A percentile compares a stretch with the other conserved stretches of the same genome.
These are phyloP conservation scores for Tolypocladium album DNA, from an alignment of 2,329 filamentous ascomycete genomes.

Conservation along the genomic window DNA sequence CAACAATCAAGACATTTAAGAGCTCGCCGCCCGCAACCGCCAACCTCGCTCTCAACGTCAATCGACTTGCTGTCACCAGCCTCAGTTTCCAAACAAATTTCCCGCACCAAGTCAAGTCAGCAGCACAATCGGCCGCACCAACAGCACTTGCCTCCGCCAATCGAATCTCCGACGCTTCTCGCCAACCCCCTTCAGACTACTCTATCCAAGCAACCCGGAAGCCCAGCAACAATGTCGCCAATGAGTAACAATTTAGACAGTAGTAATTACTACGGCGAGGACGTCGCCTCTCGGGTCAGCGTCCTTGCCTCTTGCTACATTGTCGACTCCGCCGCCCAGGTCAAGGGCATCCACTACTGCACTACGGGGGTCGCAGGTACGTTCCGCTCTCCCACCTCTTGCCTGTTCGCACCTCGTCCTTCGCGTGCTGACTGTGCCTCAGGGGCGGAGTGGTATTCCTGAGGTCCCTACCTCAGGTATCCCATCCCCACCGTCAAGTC, in stretches of 20 bases:
- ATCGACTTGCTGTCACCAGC: neutral
- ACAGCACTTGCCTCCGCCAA: neutral
- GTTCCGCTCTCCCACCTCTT: conserved; percentile 13
- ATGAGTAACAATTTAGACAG: conserved; percentile 62
- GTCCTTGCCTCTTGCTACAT: conserved; percentile 89
- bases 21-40: neutral
- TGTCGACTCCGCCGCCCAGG: conserved; percentile 59
- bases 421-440: conserved; percentile 9
- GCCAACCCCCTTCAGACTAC: conserved; percentile 1
- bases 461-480: conserved; percentile 78
- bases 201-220: conserved; percentile 11
- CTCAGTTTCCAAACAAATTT: neutral
- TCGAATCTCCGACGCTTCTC: neutral
- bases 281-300: conserved; percentile 53
- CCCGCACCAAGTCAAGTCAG: neutral
- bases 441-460: conserved; percentile 91
- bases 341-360: conserved; percentile 89
- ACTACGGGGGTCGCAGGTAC: conserved; percentile 77
- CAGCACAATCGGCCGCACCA: neutral
- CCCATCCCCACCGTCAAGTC: conserved; percentile 77
- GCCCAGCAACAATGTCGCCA: conserved; percentile 42
- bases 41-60: neutral
- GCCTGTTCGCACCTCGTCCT: neutral
- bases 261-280: conserved; percentile 70
- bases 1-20: neutral